These are phyloP conservation scores for Leptodontidium sp. DNA, from an alignment of 2,329 filamentous ascomycete genomes.

Conservation along the genomic window DNA sequence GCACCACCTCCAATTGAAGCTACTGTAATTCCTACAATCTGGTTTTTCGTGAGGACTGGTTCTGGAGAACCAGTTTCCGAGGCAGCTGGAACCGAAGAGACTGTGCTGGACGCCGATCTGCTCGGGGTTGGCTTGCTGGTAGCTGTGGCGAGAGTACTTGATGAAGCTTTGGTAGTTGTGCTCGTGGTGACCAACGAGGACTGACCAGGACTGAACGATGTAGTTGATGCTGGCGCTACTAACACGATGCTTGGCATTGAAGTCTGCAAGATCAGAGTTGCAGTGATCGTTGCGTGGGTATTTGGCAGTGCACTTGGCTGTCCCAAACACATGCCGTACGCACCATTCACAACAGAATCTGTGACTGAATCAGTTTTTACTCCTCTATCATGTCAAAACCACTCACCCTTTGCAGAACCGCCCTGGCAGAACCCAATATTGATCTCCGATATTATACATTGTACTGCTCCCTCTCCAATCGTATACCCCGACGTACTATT, in stretches of 20 bases:
- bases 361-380: conserved; percentile 11
- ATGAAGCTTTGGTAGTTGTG: conserved; percentile 15
- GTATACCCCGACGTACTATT: conserved; percentile 69
- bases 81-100: conserved; percentile 30
- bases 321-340: conserved; percentile 66
- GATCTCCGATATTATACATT: conserved; percentile 68
- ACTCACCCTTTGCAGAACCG: conserved; percentile 48
- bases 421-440: conserved; percentile 60
- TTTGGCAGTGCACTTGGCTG: conserved; percentile 59
- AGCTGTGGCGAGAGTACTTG: conserved; percentile 25
- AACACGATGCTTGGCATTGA: conserved; percentile 50
- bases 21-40: conserved; percentile 66
- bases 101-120: conserved; percentile 19
- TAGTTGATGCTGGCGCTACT: conserved; percentile 37
- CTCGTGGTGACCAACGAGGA: conserved; percentile 1
- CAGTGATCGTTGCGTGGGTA: conserved; percentile 66
- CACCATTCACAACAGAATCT: conserved; percentile 57
- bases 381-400: neutral
- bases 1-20: conserved; percentile 59
- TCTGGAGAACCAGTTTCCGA: conserved; percentile 35
- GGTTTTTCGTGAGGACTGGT: conserved; percentile 41
- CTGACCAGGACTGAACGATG: conserved; percentile 22
- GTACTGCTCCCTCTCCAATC: conserved; percentile 74
- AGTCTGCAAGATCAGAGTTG: conserved; percentile 58
- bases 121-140: conserved; percentile 29